phyloP scores from a whole-genome alignment of 768 basidiomycete genomes.

The Strobilomyces echinocephalus region DNA sequence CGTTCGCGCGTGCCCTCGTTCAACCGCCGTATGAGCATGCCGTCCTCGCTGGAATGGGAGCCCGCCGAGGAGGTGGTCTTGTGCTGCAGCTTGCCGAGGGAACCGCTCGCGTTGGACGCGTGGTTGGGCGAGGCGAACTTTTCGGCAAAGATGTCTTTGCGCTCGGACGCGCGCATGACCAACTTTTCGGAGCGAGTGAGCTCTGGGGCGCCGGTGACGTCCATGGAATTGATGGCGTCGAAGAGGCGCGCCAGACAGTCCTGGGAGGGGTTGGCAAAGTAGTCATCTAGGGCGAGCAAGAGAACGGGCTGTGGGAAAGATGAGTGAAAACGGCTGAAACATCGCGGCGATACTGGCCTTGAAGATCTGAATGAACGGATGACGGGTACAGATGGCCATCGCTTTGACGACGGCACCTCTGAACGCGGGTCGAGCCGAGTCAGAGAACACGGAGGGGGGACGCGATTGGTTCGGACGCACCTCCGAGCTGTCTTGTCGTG shows the following conservation, averaged over 20 bases:
- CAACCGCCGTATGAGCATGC: conserved; percentile 42
- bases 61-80: conserved; percentile 50
- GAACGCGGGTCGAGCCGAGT: conserved; percentile 6
- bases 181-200: conserved; percentile 81
- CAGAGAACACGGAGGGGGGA: conserved; percentile 2
- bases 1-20: conserved; percentile 35
- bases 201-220: conserved; percentile 70
- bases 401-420: conserved; percentile 95
- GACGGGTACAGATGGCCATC: conserved; percentile 87
- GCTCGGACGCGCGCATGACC: conserved; percentile 84
- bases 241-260: conserved; percentile 87
- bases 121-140: conserved; percentile 48
- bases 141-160: conserved; percentile 89
- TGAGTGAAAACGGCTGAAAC: conserved; percentile 1
- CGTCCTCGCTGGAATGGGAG: conserved; percentile 69
- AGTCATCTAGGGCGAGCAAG: conserved; percentile 91
- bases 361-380: conserved; percentile 95
- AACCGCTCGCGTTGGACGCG: neutral
- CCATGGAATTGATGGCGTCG: conserved; percentile 90
- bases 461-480: conserved; percentile 37
- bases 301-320: conserved; percentile 69
- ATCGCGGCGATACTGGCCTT: conserved; percentile 49
- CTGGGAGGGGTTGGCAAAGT: conserved; percentile 84
- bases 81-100: conserved; percentile 36
- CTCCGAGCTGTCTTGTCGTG: conserved; percentile 78